These are phyloP conservation scores for Candida albicans DNA, from an alignment of 1,139 yeast genomes.

Conservation along the genomic window DNA sequence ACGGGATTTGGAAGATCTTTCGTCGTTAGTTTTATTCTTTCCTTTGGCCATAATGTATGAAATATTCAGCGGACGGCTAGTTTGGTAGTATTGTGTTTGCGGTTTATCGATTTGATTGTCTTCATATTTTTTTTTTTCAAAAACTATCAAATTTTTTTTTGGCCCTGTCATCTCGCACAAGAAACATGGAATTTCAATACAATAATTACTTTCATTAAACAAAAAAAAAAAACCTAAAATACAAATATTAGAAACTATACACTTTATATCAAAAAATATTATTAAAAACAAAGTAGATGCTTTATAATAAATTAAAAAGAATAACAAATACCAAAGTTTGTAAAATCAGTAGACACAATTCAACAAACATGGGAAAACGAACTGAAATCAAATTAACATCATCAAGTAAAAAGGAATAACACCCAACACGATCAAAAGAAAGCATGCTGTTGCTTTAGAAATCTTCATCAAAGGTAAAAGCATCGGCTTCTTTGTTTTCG, in stretches of 20 bases:
- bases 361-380: not conserved
- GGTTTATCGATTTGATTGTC: not conserved
- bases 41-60: conserved; percentile 59
- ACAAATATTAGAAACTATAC: too few relatives aligned
- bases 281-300: too few relatives aligned
- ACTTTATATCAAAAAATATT: too few relatives aligned
- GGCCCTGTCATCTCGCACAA: too few relatives aligned
- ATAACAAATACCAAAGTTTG: not conserved
- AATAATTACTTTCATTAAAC: too few relatives aligned
- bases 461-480: conserved; percentile 50
- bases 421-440: not conserved
- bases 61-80: not conserved
- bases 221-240: too few relatives aligned
- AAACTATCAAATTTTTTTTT: too few relatives aligned
- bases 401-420: not conserved
- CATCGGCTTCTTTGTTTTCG: conserved; percentile 30
- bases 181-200: too few relatives aligned
- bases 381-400: not conserved
- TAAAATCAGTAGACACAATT: not conserved
- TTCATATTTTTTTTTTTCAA: not conserved
- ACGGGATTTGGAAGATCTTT: conserved; percentile 30
- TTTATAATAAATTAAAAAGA: not conserved
- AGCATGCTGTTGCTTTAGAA: conserved; percentile 24
- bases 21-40: conserved; percentile 56
- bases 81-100: conserved; percentile 1